Base-by-base conservation (phyloP, 352 stramenopile species). In the Phytophthora parvispora region DNA sequence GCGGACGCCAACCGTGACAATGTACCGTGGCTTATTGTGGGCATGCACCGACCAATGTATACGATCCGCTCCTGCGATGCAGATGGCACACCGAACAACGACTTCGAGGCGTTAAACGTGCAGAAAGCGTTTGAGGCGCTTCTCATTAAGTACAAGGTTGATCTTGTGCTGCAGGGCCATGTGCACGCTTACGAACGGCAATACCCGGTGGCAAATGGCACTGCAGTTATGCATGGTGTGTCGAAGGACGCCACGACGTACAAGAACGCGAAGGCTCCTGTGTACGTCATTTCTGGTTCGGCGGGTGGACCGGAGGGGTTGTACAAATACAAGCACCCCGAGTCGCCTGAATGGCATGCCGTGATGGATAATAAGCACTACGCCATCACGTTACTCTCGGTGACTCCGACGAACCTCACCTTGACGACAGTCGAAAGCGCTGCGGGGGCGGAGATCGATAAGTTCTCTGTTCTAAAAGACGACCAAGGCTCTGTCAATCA, bases 71-170 rank as follows among this genome's bases (percentile, higher is more conserved):
- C 69, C 15, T 78, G 66, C n/a, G 74, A 81, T 34, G 52, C 22
- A 60, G 53, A 69, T 61, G 12, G 50, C 24, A 13, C 43, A 40
- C 31, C 60, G 6, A 49, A 60, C 27, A 78, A 64, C 13, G 47
- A 62, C 16, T 65, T 50, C n/a, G 40, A 81, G 5, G 49, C 79
- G 2, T 24, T 72, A 15, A 52, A 53, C 10, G 62, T 87, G 31
- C 79, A 88, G 50, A 34, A 75, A n/a, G 79, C 81, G 0, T 90
- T 90, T 49, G 82, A 90, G 47, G 45, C 74, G 27, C 53, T 88
- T 3, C 84, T 90, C 42, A 80, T 88, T 67, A 82, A 85, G 66
- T 88, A 86, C 74, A 76, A 76, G 12, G 82, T 90, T 12, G 82
- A 90, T 56, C 36, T 86, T 8, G 81, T 90, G 16, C 36, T 85